Evolutionary conservation across 352 stramenopile genomes (phyloP), one percentile per base, ranked within the genome.

Genomic region (Globisporangium acanthophoron): DNA sequence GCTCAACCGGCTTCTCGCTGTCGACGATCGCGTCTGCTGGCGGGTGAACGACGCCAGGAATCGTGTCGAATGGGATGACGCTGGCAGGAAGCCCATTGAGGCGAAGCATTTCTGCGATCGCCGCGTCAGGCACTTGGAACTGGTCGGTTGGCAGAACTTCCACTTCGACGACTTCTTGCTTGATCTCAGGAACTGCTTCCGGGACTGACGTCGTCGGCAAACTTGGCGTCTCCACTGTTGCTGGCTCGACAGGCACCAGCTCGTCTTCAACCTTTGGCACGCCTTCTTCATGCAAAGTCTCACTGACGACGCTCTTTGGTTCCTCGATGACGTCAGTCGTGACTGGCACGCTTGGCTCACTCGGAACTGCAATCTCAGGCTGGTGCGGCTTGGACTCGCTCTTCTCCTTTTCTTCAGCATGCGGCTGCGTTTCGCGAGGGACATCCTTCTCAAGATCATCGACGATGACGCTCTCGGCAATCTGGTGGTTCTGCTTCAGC

Each of bases 401-500:
- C 31, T 50, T 54, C 5, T 44, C 37, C 37, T 61, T 53, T 3
- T 15, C 27, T 3, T 21, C 24, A 33, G 21, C 6, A 13, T 35
- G 6, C 47, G 39, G 13, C 13, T 1, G 5, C 12, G 35, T 18
- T 21, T 48, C 51, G 2, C 33, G 35, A 13, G 18, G 7, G 11
- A 37, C 18, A 33, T 33, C 11, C n/a, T 18, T 11, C 40, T 11
- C 37, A 20, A 9, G n/a, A 2, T 20, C 31, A 27, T 39, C 51
- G 20, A 21, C 16, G 11, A 40, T 52, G 13, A 52, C 40, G 27
- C 27, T 59, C 24, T 59, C 59, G 3, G 43, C 39, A 44, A 60
- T 37, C 27, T 60, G 46, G 8, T 52, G 53, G 39, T 65, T 59
- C 24, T 65, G 21, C 52, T 54, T 56, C 15, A 65, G 53, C 41